Conservation (phyloP, 202 grass and related monocot species). For the Panicum virgatum region DNA sequence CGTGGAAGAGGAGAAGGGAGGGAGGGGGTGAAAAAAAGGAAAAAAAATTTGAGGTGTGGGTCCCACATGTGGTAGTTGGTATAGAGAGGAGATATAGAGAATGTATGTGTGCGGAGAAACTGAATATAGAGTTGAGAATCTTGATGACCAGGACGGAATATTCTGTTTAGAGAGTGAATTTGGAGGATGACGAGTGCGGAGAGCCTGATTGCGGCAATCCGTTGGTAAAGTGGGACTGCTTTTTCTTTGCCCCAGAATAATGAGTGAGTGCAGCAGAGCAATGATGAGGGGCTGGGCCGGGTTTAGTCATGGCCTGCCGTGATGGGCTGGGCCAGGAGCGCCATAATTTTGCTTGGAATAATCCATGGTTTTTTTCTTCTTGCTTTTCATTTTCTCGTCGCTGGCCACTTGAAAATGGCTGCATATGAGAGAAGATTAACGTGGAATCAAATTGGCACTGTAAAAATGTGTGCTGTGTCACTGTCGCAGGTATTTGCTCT, state of each 20-base stretch:
- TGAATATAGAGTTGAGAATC: too few species aligned
- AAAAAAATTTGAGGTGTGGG: too few species aligned
- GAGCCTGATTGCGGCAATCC: neutral
- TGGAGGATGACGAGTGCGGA: too few species aligned
- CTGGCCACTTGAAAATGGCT: neutral
- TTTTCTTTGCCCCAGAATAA: neutral
- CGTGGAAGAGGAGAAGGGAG: too few species aligned
- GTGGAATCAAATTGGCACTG: too few species aligned
- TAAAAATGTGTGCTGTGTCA: neutral
- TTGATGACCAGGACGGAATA: too few species aligned
- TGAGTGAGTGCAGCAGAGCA: neutral
- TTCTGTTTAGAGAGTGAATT: too few species aligned
- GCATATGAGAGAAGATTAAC: too few species aligned
- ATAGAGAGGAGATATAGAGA: too few species aligned
- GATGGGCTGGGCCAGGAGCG: neutral
- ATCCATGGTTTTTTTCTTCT: neutral
- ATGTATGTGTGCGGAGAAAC: too few species aligned
- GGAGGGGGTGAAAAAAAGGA: too few species aligned
- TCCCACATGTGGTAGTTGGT: too few species aligned
- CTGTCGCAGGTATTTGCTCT: neutral
- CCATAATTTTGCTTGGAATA: neutral
- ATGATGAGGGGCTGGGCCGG: slow-evolving; percentile 17
- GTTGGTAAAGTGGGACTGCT: neutral
- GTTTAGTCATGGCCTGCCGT: neutral
- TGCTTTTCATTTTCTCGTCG: neutral